Evolutionary conservation across 2,329 filamentous ascomycete genomes (phyloP), one percentile per base, ranked within the genome.

Genomic region (Aureobasidium vineae): DNA sequence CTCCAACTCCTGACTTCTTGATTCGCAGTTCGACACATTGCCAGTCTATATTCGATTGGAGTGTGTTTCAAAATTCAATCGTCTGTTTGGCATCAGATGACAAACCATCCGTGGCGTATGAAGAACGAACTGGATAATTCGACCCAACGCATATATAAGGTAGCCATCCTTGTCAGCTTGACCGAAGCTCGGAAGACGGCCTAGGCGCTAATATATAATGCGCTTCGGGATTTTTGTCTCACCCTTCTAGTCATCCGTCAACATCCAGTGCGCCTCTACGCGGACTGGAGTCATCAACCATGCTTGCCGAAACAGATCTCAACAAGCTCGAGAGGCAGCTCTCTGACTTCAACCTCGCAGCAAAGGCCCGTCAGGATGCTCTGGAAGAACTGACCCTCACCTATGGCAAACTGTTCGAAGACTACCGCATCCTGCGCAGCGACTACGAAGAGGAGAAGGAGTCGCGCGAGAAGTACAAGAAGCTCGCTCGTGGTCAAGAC

Each of bases 391-490:
- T 83, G 1, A 70, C 82, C 4, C 69, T 74, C 15, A 76, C 79
- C 41, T 80, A 82, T 68, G 73, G 74, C 5, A 72, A 75, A 40
- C 76, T 87, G 7, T 75, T 87, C n/a, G 78, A 81, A 7, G 79
- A 82, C 67, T 86, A 87, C 74, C 83, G 79, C 66, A 77, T 79
- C 0, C 76, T 88, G 36, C 85, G 83, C 71, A 84, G 80, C 68
- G 83, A 86, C 68, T 85, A 83, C 64, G 84, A 86, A 69, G 82
- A 86, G 68, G 83, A 84, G 68, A 80, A 82, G 47, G 82, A 84
- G 57, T 75, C 79, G 0, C 77, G 83, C 3, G 83, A 86, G 67
- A 80, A 80, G 49, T 86, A 85, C 76, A 86, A 86, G 71, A 80
- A 82, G 70, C 73, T 83, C 65, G 81, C 81, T 5, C 77, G 79